Evolutionary conservation across 2,329 filamentous ascomycete species (phyloP).

Genomic region (Colletotrichum somersetense): DNA sequence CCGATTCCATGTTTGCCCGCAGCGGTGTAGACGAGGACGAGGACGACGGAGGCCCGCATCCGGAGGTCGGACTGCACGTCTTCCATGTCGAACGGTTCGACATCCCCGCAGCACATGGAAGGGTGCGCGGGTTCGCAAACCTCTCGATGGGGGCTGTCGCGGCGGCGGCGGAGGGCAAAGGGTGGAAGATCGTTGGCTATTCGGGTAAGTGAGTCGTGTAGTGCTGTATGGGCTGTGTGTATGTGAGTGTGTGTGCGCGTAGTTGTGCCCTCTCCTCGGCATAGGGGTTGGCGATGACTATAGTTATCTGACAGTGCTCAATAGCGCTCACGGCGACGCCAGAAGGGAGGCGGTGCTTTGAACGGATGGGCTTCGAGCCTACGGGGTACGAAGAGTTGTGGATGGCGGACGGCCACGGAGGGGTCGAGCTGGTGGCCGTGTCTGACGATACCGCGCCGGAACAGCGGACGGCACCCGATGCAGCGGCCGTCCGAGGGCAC

Average conservation of each 20-base stretch:
- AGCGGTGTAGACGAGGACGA: background rate
- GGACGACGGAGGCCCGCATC: background rate
- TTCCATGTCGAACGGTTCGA: conserved; percentile 52
- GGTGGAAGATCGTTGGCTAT: conserved; percentile 47
- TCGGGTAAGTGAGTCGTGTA: conserved; percentile 45
- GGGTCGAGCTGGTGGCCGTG: conserved; percentile 19
- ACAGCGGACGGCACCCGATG: background rate
- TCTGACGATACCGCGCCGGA: conserved; percentile 16
- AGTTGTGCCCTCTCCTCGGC: background rate
- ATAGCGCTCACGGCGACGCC: conserved; percentile 49
- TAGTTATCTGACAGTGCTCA: conserved; percentile 5
- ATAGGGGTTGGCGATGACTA: background rate
- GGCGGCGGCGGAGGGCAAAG: conserved; percentile 17
- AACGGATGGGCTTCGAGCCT: conserved; percentile 45
- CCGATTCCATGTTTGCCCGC: conserved; percentile 45
- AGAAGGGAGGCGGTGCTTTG: conserved; percentile 47
- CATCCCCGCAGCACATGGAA: conserved; percentile 4
- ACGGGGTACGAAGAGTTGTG: conserved; percentile 50
- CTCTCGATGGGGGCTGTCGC: conserved; percentile 20
- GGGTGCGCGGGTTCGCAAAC: conserved; percentile 43
- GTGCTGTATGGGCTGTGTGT: no score
- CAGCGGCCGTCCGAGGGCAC: conserved; percentile 23
- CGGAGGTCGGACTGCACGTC: conserved; percentile 50
- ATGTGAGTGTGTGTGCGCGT: background rate
- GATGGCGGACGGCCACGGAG: conserved; percentile 9